phyloP scores from a whole-genome alignment of 2,329 filamentous ascomycete species.

The Apiospora sp. region DNA sequence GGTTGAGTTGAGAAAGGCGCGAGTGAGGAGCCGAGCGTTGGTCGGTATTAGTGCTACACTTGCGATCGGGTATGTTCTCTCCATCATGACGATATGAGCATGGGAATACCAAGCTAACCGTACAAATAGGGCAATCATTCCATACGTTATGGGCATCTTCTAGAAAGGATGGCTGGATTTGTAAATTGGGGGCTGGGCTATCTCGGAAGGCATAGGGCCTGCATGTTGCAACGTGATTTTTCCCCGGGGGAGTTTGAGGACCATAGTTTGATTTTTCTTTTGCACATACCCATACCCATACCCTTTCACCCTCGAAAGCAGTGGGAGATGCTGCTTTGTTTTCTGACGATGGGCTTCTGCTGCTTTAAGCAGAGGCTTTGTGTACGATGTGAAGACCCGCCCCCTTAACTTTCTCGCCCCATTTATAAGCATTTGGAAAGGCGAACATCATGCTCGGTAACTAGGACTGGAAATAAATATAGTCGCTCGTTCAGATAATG shows the following conservation, averaged over 20 bases:
- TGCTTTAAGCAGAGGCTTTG: conserved; percentile 6
- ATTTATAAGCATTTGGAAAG: conserved; percentile 9
- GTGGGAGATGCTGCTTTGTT: conserved; percentile 16
- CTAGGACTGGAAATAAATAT: conserved; percentile 16
- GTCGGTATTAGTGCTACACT: conserved; percentile 87
- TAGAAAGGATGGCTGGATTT: conserved; percentile 39
- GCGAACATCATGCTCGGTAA: conserved; percentile 10
- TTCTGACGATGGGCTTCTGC: conserved; percentile 7
- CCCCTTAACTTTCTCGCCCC: neutral
- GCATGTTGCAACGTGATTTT: conserved; percentile 26
- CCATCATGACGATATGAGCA: conserved; percentile 34
- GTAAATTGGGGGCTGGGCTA: conserved; percentile 17
- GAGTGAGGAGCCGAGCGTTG: conserved; percentile 84
- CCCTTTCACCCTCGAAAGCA: conserved; percentile 6
- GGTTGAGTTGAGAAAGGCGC: conserved; percentile 82
- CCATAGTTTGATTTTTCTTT: conserved; percentile 32
- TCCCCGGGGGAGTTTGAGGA: conserved; percentile 28
- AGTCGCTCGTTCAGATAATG: conserved; percentile 17
- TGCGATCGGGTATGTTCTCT: conserved; percentile 81
- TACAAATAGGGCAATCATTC: conserved; percentile 52
- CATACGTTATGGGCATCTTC: conserved; percentile 61
- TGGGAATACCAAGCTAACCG: conserved; percentile 14
- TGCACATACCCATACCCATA: conserved; percentile 35
- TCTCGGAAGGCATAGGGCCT: conserved; percentile 10
- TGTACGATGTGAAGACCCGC: conserved; percentile 13